Evolutionary conservation across 768 basidiomycete species (phyloP), one percentile per base, ranked within the genome.

Genomic region (Strobilomyces confusus): DNA sequence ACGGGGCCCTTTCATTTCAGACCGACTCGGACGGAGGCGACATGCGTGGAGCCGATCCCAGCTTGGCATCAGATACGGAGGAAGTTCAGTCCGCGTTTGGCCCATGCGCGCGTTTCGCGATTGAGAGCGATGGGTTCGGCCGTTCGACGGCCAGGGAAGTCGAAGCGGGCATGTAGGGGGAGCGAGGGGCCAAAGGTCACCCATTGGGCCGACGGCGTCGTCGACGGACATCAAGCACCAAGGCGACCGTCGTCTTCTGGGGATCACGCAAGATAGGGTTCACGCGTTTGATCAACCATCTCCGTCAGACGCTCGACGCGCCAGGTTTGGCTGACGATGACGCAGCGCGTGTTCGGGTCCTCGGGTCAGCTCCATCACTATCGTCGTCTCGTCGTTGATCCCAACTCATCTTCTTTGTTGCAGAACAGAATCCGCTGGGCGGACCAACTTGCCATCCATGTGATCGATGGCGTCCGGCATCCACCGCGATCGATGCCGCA

Each of bases 401-500:
- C n/a, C n/a, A n/a, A n/a, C n/a, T n/a, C n/a, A n/a, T 26, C 26
- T 26, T 26, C 26, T 26, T 26, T 26, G 26, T 26, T 8, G 26
- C 26, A 26, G 26, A 38, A 40, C 11, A 9, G 11, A 15, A 6
- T 37, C 17, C 22, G n/a, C 20, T 30, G 12, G 23, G 48, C 12
- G 50, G 48, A 8, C 41, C n/a, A 29, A 23, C 23, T 54, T n/a
- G 11, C 14, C 8, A 38, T 37, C 9, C 1, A 12, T 20, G 13
- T 12, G 9, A 43, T 58, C 36, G 25, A 38, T 40, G 32, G 22
- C 30, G 45, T 51, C 51, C 54, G 48, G 63, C 47, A 54, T 56
- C 49, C 26, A 62, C 48, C 49, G 58, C 50, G 63, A 64, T 63
- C 63, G 44, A 8, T 30, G 41, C 29, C 4, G 44, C 34, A 48